Base-by-base conservation (phyloP, 495 filamentous ascomycete species). In the Lindgomyces ingoldianus region DNA sequence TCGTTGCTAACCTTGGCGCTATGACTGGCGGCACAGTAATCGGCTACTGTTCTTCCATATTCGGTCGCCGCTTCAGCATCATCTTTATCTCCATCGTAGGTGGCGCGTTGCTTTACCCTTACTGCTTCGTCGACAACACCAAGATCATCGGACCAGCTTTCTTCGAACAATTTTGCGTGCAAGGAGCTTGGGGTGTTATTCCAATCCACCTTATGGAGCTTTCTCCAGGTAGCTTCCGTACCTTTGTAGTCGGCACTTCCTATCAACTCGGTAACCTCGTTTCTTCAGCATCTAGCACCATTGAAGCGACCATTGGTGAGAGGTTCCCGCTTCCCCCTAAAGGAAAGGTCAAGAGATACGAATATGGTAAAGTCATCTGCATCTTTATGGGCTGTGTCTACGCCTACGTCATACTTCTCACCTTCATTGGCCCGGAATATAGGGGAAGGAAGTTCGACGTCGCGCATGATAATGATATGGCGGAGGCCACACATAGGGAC, bases 351-450 rank as follows among this genome's bases (percentile, higher is more conserved):
- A 65, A 74, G 36, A 78, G 91, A 26, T 96, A 93, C 72, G 77
- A 91, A 50, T 96, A 96, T 55, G 92, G 93, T 12, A 89, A 89
- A 64, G 92, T 96, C 3, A 93, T 96, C 66, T 91, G 89, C 61
- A 94, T 96, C 69, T 93, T 96, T 74, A 91, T 96, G 89, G 93
- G 84, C 2, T 93, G 90, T 67, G 93, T 96, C n/a, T 96, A 86
- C 74, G 87, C 75, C 4, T 96, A 95, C 72, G 81, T 87, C 8
- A 91, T 96, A 64, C 0, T 94, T 0, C 65, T 95, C 21, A 89
- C 89, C 0, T 69, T 95, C 16, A 61, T 91, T 0, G 92, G 92
- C 0, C 92, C 92, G 0, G 92, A 96, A 78, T 82, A 85, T 42
- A 65, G 91, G 54, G 82, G 85, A 16, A 77, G 84, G 10, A 74